phyloP scores from a whole-genome alignment of 2,329 filamentous ascomycete species.

The Nemania sp. region DNA sequence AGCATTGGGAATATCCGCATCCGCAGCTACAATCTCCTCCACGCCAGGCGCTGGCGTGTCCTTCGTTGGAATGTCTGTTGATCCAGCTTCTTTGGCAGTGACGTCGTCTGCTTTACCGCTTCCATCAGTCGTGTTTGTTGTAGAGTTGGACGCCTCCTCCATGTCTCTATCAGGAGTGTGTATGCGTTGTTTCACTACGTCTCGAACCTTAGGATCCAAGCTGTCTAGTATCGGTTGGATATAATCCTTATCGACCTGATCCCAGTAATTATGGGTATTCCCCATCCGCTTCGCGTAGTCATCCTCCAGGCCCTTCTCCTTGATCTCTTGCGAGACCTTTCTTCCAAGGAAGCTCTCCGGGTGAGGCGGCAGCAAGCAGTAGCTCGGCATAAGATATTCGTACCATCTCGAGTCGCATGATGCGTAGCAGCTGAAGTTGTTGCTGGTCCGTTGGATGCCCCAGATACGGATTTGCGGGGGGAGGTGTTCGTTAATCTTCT shows the following conservation, averaged over 20 bases:
- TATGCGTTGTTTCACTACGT: conserved; percentile 65
- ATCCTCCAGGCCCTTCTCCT: conserved; percentile 73
- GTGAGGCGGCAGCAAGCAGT: conserved; percentile 90
- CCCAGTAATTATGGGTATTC: conserved; percentile 83
- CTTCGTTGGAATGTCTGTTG: background rate
- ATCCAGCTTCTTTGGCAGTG: conserved; percentile 17
- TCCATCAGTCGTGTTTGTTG: conserved; percentile 13
- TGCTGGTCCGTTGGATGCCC: conserved; percentile 89
- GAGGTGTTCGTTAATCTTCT: conserved; percentile 87
- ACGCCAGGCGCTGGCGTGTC: conserved; percentile 14
- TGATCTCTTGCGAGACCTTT: conserved; percentile 77
- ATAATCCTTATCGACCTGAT: conserved; percentile 76
- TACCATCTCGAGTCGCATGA: conserved; percentile 95
- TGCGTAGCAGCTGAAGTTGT: conserved; percentile 92
- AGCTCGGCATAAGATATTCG: conserved; percentile 93
- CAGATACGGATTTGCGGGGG: conserved; percentile 91
- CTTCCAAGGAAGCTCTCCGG: conserved; percentile 84
- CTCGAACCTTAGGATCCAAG: conserved; percentile 66
- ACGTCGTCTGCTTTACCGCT: conserved; percentile 10
- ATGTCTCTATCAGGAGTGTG: conserved; percentile 45
- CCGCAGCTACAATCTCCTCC: conserved; percentile 35
- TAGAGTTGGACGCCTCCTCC: conserved; percentile 20
- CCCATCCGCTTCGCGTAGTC: conserved; percentile 70
- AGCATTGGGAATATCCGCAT: conserved; percentile 29
- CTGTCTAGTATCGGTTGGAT: conserved; percentile 71